Evolutionary conservation across 768 basidiomycete species (phyloP).

Genomic region (Chalciporus chontae): DNA sequence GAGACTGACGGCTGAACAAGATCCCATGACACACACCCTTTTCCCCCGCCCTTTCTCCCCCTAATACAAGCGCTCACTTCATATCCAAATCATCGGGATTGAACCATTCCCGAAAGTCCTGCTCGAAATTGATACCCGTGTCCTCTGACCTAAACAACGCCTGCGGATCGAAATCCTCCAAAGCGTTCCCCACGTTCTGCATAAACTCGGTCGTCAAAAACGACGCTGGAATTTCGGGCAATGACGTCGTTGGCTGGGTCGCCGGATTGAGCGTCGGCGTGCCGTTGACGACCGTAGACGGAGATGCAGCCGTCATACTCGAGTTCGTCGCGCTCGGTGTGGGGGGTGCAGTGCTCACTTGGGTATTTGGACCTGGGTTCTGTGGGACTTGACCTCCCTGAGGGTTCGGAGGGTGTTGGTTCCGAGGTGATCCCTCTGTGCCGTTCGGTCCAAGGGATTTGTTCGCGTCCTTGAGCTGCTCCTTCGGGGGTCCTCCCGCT

Average conservation of each 20-base stretch:
- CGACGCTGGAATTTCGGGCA: conserved; percentile 25
- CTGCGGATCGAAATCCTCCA: conserved; percentile 38
- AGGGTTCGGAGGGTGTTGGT: conserved; percentile 31
- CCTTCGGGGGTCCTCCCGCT: conserved; percentile 31
- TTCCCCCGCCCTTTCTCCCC: neutral
- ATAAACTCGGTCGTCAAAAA: conserved; percentile 41
- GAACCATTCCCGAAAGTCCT: conserved; percentile 78
- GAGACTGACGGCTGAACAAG: conserved; percentile 10
- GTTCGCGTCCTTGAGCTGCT: conserved; percentile 32
- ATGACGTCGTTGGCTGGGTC: conserved; percentile 19
- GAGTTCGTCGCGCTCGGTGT: conserved; percentile 34
- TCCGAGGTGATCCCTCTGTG: conserved; percentile 43
- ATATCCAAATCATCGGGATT: conserved; percentile 45
- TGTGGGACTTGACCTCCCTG: conserved; percentile 22
- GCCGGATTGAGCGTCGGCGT: conserved; percentile 30
- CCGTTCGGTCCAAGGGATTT: conserved; percentile 29
- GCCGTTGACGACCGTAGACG: conserved; percentile 32
- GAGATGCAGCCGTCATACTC: conserved; percentile 37
- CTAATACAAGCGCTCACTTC: conserved; percentile 16
- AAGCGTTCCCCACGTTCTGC: conserved; percentile 35
- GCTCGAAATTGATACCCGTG: conserved; percentile 57
- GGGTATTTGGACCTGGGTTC: conserved; percentile 13
- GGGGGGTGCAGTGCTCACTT: conserved; percentile 34
- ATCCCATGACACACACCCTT: conserved; percentile 3
- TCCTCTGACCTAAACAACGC: conserved; percentile 43